Conservation (phyloP, 306 rosid species). For the Sicyos edulis region DNA sequence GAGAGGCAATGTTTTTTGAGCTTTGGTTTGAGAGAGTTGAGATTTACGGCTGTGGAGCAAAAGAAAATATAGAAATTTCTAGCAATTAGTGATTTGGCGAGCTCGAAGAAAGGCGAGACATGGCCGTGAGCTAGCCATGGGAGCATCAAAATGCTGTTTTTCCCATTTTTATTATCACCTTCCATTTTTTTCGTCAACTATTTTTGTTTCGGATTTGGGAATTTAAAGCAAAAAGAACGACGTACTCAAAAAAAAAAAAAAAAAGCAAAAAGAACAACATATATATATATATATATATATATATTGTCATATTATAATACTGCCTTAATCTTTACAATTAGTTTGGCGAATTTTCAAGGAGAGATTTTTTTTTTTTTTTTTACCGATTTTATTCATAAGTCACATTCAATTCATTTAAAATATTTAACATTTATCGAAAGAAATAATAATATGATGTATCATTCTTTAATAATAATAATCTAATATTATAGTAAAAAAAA, state of each 20-base stretch:
- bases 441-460: too few species aligned
- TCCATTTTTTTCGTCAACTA: not conserved
- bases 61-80: slow-evolving; percentile 22
- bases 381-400: too few species aligned
- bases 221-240: not conserved
- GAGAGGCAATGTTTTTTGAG: not conserved
- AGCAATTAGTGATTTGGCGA: slow-evolving; percentile 23
- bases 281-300: too few species aligned
- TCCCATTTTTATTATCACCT: not conserved
- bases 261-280: too few species aligned
- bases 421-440: too few species aligned
- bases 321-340: not conserved
- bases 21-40: slow-evolving; percentile 20
- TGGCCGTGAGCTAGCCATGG: slow-evolving; percentile 41
- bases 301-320: not conserved
- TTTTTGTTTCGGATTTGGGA: not conserved
- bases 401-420: too few species aligned
- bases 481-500: too few species aligned
- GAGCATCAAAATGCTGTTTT: slow-evolving; percentile 20
- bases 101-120: slow-evolving; percentile 33
- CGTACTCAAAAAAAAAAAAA: too few species aligned
- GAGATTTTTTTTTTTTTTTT: too few species aligned
- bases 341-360: too few species aligned
- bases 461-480: too few species aligned
- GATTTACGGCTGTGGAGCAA: slow-evolving; percentile 27